Evolutionary conservation across 2,329 filamentous ascomycete species (phyloP), one percentile per base, ranked within the genome.

Genomic region (Helminthosporium solani): DNA sequence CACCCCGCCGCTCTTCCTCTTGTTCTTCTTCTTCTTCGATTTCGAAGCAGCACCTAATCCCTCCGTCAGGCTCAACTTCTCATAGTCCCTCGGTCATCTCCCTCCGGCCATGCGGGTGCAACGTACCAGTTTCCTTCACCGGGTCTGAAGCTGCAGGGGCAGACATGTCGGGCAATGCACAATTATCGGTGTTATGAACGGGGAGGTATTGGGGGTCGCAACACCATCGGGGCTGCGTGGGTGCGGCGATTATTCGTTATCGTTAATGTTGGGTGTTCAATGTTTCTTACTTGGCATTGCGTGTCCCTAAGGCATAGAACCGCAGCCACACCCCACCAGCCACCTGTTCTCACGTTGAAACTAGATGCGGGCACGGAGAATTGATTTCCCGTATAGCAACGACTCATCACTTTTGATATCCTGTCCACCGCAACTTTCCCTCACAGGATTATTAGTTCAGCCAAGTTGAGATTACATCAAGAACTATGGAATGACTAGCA

Each of bases 1-100:
- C 33, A 49, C 55, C 40, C 41, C 53, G 7, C 42, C 55, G 18
- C 46, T 58, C 33, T 70, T 71, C 61, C 68, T 71, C 61, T 69
- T 70, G 38, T 65, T 70, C 60, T 66, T 70, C 63, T 69, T 71
- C 58, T 70, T 71, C 40, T 68, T 69, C 28, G 63, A 68, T 45
- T 70, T 71, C 12, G 65, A 63, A 3, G 59, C 40, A 25, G 58
- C 48, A 20, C 61, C 67, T 70, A 40, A 2, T 4, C 16, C 11
- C 28, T 5, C 28, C 14, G 56, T 66, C 44, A 67, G 63, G 47
- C 33, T 31, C 23, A 30, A 47, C 14, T 39, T 34, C 30, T 31
- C 42, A 31, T 31, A 6, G 14, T 14, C 28, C 28, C 28, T 31
- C 28, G 7, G 4, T 14, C 18, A 40, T 33, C 46, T 7, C 31